These are phyloP conservation scores for Fraxinus albicans DNA, from an alignment of 305 asterid genomes.

Conservation along the genomic window DNA sequence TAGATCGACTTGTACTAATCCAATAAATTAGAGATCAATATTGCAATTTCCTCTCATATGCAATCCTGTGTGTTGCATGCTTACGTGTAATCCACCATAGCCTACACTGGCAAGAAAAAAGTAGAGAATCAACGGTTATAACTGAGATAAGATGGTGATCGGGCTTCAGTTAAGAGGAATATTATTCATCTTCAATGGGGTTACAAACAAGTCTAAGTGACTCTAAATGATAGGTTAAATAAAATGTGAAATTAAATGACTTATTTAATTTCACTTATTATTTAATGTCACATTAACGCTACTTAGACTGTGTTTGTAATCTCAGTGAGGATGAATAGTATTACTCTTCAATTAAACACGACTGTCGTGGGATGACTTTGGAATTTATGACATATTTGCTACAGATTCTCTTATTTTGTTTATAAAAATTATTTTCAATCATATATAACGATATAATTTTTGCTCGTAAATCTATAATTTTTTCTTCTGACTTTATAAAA, in stretches of 20 bases:
- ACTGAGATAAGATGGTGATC: not conserved
- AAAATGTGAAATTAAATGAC: too few species aligned
- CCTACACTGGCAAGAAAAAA: not conserved
- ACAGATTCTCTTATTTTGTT: not conserved
- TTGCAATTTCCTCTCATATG: not conserved
- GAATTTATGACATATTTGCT: not conserved
- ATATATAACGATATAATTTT: too few species aligned
- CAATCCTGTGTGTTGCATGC: not conserved
- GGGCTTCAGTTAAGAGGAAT: not conserved
- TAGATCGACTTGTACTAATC: not conserved
- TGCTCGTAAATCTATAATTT: not conserved
- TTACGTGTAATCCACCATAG: not conserved
- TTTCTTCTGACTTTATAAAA: not conserved
- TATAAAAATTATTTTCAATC: not conserved
- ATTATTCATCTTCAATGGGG: too few species aligned
- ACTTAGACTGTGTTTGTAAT: too few species aligned
- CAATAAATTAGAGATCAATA: not conserved
- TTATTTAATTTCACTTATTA: too few species aligned
- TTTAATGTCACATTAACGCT: too few species aligned
- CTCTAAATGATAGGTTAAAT: too few species aligned
- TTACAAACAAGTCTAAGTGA: too few species aligned
- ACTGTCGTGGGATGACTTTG: not conserved
- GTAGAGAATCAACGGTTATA: not conserved
- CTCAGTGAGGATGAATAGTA: too few species aligned
- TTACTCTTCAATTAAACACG: not conserved